These are phyloP conservation scores for Fusarium udum DNA, from an alignment of 2,329 filamentous ascomycete species.

Conservation along the genomic window DNA sequence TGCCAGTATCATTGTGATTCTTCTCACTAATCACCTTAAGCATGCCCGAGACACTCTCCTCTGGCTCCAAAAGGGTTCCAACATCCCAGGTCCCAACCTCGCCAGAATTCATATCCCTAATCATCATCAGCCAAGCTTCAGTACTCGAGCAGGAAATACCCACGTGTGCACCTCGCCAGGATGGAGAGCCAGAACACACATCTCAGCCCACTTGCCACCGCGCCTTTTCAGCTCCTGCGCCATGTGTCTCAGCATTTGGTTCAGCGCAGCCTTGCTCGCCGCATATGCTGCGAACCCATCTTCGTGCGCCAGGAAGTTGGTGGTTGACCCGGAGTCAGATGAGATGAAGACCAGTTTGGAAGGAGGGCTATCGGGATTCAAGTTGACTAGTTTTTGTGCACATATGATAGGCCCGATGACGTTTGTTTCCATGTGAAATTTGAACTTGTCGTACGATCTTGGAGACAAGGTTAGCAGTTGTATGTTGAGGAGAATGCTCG, in stretches of 20 bases:
- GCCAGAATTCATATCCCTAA: not conserved
- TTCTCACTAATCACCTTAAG: not conserved
- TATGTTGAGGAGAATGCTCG: rapidly evolving
- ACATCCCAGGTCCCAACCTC: not conserved
- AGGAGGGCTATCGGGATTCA: not conserved
- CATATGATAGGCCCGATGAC: not conserved
- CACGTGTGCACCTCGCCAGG: not conserved
- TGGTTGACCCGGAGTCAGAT: not conserved
- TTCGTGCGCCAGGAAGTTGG: not conserved
- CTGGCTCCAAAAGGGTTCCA: not conserved
- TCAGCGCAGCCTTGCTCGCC: not conserved
- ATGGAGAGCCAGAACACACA: not conserved
- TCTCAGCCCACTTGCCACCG: not conserved
- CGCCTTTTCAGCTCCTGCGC: not conserved
- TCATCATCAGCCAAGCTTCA: rapidly evolving
- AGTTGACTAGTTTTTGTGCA: not conserved
- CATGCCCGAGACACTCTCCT: not conserved
- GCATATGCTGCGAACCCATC: not conserved
- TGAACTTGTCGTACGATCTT: not conserved
- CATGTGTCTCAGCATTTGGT: not conserved
- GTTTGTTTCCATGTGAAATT: not conserved
- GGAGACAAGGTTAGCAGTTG: not conserved
- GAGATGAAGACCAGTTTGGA: not conserved
- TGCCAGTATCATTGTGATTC: not conserved
- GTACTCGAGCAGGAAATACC: rapidly evolving